A percentile compares a stretch with the other conserved stretches of the same genome.
Evolutionary conservation across 2,329 filamentous ascomycete genomes (phyloP).

Genomic region (Fusarium brevicatenulatum): DNA sequence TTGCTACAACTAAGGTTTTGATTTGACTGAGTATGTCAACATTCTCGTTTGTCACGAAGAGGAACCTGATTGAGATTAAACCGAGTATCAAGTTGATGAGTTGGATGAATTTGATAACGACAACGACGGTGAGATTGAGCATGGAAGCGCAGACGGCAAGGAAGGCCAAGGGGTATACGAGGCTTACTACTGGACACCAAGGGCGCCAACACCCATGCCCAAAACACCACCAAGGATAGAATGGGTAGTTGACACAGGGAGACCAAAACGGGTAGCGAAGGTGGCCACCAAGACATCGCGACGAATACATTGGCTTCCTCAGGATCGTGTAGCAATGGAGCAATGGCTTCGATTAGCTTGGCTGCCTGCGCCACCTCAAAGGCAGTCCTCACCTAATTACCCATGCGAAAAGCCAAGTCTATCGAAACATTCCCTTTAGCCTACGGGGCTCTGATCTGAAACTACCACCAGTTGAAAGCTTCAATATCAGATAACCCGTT

Average conservation of each 20-base stretch:
- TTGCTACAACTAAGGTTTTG: fast-evolving
- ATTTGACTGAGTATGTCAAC: not conserved
- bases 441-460: not conserved
- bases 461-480: not conserved
- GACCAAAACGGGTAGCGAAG: conserved; percentile 62
- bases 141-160: not conserved
- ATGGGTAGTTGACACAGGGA: conserved; percentile 71
- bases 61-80: not conserved
- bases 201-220: conserved; percentile 66
- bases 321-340: not conserved
- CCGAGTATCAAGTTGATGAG: not conserved
- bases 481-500: not conserved
- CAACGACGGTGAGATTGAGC: not conserved
- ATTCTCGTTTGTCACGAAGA: not conserved
- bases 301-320: not conserved
- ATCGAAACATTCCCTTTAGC: not conserved
- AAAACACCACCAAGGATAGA: conserved; percentile 70
- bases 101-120: no score
- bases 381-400: not conserved
- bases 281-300: conserved; percentile 45
- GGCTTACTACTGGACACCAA: conserved; percentile 50
- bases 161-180: not conserved
- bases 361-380: not conserved
- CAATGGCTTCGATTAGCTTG: not conserved
- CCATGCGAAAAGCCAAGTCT: no score